Base-by-base conservation (phyloP, 257 asterid genomes). In the Primulina tabacum region DNA sequence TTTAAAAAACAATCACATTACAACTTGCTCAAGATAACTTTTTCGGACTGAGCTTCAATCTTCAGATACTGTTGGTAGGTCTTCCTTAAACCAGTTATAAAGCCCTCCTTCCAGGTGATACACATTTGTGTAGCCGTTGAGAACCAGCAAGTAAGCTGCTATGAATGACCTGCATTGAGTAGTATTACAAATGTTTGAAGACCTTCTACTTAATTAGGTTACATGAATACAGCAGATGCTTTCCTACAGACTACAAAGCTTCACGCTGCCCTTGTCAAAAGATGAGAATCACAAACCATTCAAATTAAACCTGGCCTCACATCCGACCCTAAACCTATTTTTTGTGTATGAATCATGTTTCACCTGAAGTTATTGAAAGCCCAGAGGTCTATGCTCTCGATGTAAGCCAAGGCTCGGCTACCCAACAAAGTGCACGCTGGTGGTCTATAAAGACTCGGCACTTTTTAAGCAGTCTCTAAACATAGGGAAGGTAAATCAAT, bases 91-190 rank as follows among this genome's bases (percentile, higher is more conserved):
- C 98, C 97, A 93, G 74, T 71, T 81, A 73, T 86, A 87, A 17
- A 87, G 75, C 68, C 98, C 98, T 72, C 97, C 97, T 58, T 93
- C 96, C 84, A 93, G 79, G 84, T 90, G 96, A 73, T 28, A 89
- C 52, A 90, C 96, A 71, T 93, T 87, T 14, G 60, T 78, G 69
- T 86, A 93, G 52, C 97, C 99, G 72, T 93, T 89, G 61, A 93
- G 91, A 70, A 88, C 94, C 72, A 93, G 84, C 89, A 93, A 70
- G 75, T 90, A 93, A 75, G 99, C 99, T 66, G 99, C 99, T 82
- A 93, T 93, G 11, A 93, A 84, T 69, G 96, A 90, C 88, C 99
- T 93, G 86, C 90, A 88, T 47, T 32, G 69, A 55, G 70, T 64
- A 70, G 8, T 34, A 38, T 38, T 38, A 38, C 47, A 8, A 38